A percentile compares a stretch with the other conserved stretches of the same genome.
Evolutionary conservation across 352 stramenopile species (phyloP).

Genomic region (Globisporangium carolinianum): DNA sequence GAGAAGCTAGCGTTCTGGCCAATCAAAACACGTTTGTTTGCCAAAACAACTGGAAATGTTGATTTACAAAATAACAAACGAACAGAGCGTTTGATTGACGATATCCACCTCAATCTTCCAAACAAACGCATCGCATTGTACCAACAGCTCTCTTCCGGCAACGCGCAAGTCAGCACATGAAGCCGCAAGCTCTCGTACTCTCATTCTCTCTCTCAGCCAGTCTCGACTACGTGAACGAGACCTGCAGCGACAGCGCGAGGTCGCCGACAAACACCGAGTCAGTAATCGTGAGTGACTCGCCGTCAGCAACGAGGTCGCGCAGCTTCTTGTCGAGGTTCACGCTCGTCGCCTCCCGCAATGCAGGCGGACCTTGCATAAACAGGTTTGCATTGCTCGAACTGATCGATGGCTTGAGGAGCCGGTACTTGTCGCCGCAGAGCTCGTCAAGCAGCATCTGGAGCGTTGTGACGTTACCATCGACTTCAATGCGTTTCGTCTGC

Average conservation of each 20-base stretch:
- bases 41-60: no score
- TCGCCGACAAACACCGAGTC: constrained; percentile 90
- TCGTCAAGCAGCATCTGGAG: constrained; percentile 62
- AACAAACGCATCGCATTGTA: no score
- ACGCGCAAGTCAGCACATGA: no score
- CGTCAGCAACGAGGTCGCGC: constrained; percentile 79
- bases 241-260: constrained; percentile 61
- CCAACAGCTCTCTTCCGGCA: no score
- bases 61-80: no score
- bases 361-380: constrained; percentile 76
- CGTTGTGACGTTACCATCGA: constrained; percentile 43
- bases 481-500: constrained; percentile 47
- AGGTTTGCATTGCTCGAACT: constrained; percentile 53
- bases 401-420: constrained; percentile 67
- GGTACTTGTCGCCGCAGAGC: constrained; percentile 49
- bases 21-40: no score
- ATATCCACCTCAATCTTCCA: no score
- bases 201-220: background rate
- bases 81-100: no score
- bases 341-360: constrained; percentile 87
- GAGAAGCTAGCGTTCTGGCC: no score
- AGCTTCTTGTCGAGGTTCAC: constrained; percentile 90
- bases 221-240: constrained; percentile 27
- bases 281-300: constrained; percentile 91
- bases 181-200: background rate